Base-by-base conservation (phyloP, 1,284 basidiomycete species). In the Cutaneotrichosporon cyanovorans region DNA sequence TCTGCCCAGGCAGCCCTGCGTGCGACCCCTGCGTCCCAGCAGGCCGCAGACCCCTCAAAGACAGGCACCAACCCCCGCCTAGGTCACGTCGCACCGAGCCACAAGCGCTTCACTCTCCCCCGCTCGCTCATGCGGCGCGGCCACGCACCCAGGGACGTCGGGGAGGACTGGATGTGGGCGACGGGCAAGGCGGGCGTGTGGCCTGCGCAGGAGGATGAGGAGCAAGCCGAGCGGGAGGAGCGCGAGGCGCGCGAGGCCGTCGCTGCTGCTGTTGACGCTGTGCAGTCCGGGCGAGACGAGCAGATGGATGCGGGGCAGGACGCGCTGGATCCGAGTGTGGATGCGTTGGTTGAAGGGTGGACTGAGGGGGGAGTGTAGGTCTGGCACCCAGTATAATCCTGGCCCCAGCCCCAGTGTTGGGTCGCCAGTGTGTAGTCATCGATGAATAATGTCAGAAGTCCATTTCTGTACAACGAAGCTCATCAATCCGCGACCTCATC, bases 81-180 rank as follows among this genome's bases (percentile, higher is more conserved):
- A 5, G 62, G 62, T 1, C 62, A 64, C 31, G 62, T 64, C 4
- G 62, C 62, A 5, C 62, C 62, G 11, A 57, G 54, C 5, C 62
- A 64, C 32, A 37, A 51, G 25, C 52, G 62, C 12, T 64, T 64
- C 45, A 55, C 50, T 5, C 32, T 60, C 38, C 45, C 54, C 0
- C 25, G 33, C 0, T 43, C 42, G 8, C 40, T 61, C 3, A 56
- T 56, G 53, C 45, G 62, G 0, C 45, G 49, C 11, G 61, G 61
- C 0, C 55, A 49, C 19, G 31, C 36, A 4, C 61, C 61, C 1
- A 50, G 56, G 30, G 57, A 59, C 28, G 20, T 42, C 2, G 60
- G 59, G 15, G 58, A 61, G 42, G 34, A 39, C 9, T 60, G 59
- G 60, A 61, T 63, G 60, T 60, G 61, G 59, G 56, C 58, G 5